Evolutionary conservation across 1,284 basidiomycete species (phyloP), one percentile per base, ranked within the genome.

Genomic region (Sporisorium sorghi): DNA sequence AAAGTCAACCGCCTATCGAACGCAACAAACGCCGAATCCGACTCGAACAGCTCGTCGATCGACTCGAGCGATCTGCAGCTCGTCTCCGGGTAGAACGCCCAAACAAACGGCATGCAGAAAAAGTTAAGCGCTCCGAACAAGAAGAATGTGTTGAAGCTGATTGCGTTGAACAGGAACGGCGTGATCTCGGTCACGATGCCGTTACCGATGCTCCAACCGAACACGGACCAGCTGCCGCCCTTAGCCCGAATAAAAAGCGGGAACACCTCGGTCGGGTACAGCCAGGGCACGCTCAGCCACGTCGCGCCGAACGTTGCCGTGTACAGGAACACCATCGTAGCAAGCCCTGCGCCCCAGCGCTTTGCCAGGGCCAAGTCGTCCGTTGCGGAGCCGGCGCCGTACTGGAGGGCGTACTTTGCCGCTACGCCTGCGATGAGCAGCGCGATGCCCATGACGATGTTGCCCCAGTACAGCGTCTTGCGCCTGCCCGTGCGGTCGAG

Each of bases 291-390:
- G 10, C 26, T 47, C 4, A 69, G 33, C 54, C 59, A 69, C 8
- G 42, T 53, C 5, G 49, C 42, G 10, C 55, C 66, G 26, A 69
- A 69, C 4, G 59, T 42, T 2, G 66, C 66, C 0, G 66, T 69
- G 33, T 69, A 69, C 44, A 69, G n/a, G 35, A 69, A 69, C 50
- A 69, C 44, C 66, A 69, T 69, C 24, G 66, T 46, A 0, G 66
- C 66, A 4, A 69, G 55, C 7, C 55, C 66, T 5, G 66, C 66
- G 11, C 66, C 66, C 66, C 66, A 69, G n/a, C 55, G 50, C 14
- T 40, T 53, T 14, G 66, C 66, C 2, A 69, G 66, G 3, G 50
- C 21, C 1, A 69, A 21, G 30, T 69, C 30, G 10, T 43, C 40
- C 2, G 46, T 59, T 0, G 44, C 47, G 8, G 66, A 69, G 14